Base-by-base conservation (phyloP, 164 flowering plant species). In the Buxus sempervirens region DNA sequence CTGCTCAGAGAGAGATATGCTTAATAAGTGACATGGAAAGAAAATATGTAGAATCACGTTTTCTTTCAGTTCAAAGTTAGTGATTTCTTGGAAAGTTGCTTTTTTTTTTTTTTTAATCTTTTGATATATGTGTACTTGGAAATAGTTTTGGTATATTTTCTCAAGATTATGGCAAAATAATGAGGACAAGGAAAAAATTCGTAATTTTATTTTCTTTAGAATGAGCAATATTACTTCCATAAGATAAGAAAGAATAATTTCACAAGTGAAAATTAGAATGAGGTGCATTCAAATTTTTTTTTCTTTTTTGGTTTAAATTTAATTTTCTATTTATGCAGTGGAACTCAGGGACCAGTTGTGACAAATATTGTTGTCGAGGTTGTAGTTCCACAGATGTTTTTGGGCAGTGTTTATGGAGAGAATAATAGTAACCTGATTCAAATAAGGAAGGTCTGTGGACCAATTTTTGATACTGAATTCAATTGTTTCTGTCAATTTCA, bases 401-500 rank as follows among this genome's bases (percentile, higher is more conserved):
- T 81, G 18, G 27, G 73, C 56, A 70, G 69, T 65, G 71, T 86
- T 64, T 79, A 78, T 67, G 90, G 90, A 41, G 88, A 86, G 72
- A 73, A 84, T 58, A 69, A 66, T 41, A 68, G 77, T n/a, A 81
- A 83, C 59, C 76, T 86, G 64, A 67, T 21, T 63, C 80, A 77
- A 13, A 80, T 84, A 27, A 78, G 75, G 49, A 84, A 84, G 88
- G 90, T 86, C 18, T 10, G 72, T 67, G 14, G 36, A 56, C 64
- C 56, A 24, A n/a, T 59, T 23, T 0, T 20, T 63, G 32, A 9
- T 51, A n/a, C 21, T 48, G 0, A n/a, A 9, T 18, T 58, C 23
- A 5, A 56, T 5, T 26, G 19, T 10, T 42, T 41, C 14, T 62
- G 25, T 20, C 19, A 20, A 51, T 20, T 21, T 28, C 19, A 21